Evolutionary conservation across 257 asterid genomes (phyloP), one percentile per base, ranked within the genome.

Genomic region (Fraxinus pennsylvanica): DNA sequence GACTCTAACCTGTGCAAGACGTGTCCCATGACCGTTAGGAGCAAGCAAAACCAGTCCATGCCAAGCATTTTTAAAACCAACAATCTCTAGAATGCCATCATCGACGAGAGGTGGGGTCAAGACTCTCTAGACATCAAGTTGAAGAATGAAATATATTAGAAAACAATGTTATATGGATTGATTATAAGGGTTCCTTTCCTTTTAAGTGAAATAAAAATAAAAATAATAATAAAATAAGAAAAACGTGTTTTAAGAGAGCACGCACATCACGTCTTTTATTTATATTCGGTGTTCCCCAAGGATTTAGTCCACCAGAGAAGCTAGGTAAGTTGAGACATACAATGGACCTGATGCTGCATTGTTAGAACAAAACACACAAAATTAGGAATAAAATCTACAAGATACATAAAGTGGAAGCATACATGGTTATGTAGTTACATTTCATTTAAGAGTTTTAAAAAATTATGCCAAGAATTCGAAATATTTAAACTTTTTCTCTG

Each of bases 231-330:
- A 25, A 27, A 27, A 72, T 72, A 19, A 25, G 22, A 17, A 65
- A n/a, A 38, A 39, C 21, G 41, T 30, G 57, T 17, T 70, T 27
- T 21, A 67, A 57, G 43, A 35, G 76, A 83, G 19, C 77, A 85
- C 97, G 81, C n/a, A 84, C 98, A 79, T 92, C 90, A 30, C 84
- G 89, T 0, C 83, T 73, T 85, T 85, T 90, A 43, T 68, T 71
- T 54, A 36, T 81, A 72, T 82, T 86, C 19, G 97, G 98, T 76
- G 94, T 96, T 82, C 98, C 99, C 99, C 99, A 93, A 15, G 99
- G 99, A 86, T 88, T 96, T 29, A 96, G 88, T 79, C 99, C 98
- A 63, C 99, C 99, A 12, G 99, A 93, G 83, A 93, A 96, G 87
- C 99, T 96, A 4, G 98, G 99, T 87, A 96, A 84, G 77, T 93